Percentiles rank a stretch among this genome's conserved stretches.
Conservation (phyloP, 352 stramenopile species). For the Globisporangium canariense region DNA sequence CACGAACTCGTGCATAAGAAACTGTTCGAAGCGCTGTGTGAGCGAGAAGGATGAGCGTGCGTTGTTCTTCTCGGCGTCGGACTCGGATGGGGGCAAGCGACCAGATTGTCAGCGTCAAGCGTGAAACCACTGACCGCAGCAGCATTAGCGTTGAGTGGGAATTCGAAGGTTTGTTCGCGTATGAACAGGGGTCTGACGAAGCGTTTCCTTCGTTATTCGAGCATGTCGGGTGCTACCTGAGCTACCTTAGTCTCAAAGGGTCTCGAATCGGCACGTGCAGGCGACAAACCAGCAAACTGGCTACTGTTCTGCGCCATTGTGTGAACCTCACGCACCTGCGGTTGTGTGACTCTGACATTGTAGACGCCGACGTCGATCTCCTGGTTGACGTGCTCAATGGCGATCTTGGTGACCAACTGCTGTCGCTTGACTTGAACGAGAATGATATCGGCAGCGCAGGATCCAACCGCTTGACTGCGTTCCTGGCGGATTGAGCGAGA, state of each 20-base stretch:
- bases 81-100: neutral
- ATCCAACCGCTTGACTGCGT: neutral
- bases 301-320: neutral
- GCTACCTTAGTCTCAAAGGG: neutral
- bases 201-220: neutral
- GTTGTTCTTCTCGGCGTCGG: neutral
- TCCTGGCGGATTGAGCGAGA: neutral
- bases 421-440: neutral
- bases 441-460: neutral
- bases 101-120: neutral
- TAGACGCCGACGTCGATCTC: neutral
- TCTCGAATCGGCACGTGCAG: neutral
- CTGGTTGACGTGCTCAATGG: neutral
- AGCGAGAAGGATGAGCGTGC: neutral
- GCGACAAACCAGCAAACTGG: neutral
- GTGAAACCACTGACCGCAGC: neutral
- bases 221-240: neutral
- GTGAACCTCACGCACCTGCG: neutral
- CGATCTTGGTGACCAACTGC: neutral
- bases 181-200: too few species aligned
- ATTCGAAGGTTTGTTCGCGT: neutral
- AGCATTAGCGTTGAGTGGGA: neutral
- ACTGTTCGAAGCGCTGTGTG: conserved; percentile 1
- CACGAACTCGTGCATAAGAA: neutral
- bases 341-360: neutral